Conservation (phyloP, 352 stramenopile genomes). For the Globisporangium yorkense region DNA sequence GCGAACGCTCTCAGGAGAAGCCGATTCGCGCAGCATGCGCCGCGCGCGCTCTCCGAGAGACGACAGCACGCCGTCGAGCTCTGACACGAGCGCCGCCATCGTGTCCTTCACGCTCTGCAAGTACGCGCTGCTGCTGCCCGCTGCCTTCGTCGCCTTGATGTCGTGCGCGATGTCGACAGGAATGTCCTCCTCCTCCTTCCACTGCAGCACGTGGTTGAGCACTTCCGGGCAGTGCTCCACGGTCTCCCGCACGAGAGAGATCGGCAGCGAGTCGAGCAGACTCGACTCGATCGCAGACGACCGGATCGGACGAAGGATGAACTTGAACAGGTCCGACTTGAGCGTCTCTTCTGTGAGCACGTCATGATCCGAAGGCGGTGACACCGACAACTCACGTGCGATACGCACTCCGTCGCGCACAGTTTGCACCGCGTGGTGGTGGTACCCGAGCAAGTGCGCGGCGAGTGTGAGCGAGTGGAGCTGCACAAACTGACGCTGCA, state of each 20-base stretch:
- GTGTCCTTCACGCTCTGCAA: conserved; percentile 21
- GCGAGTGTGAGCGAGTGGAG: conserved; percentile 58
- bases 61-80: conserved; percentile 21
- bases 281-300: conserved; percentile 78
- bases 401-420: not conserved
- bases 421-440: conserved; percentile 34
- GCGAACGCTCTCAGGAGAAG: not conserved
- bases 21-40: conserved; percentile 5
- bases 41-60: conserved; percentile 16
- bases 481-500: conserved; percentile 43
- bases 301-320: conserved; percentile 66
- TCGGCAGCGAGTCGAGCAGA: conserved; percentile 63
- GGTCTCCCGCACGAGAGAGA: conserved; percentile 68
- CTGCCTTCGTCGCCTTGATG: conserved; percentile 14
- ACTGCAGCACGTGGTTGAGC: conserved; percentile 72
- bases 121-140: conserved; percentile 20
- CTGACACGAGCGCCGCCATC: conserved; percentile 18
- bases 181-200: conserved; percentile 63
- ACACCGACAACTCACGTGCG: not conserved
- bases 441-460: conserved; percentile 47
- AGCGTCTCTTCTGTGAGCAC: conserved; percentile 41
- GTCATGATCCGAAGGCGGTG: conserved; percentile 8
- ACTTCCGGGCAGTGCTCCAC: conserved; percentile 74
- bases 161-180: conserved; percentile 37
- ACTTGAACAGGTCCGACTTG: conserved; percentile 69